Evolutionary conservation across 495 filamentous ascomycete genomes (phyloP).

Genomic region (Penicillium diatomitis): DNA sequence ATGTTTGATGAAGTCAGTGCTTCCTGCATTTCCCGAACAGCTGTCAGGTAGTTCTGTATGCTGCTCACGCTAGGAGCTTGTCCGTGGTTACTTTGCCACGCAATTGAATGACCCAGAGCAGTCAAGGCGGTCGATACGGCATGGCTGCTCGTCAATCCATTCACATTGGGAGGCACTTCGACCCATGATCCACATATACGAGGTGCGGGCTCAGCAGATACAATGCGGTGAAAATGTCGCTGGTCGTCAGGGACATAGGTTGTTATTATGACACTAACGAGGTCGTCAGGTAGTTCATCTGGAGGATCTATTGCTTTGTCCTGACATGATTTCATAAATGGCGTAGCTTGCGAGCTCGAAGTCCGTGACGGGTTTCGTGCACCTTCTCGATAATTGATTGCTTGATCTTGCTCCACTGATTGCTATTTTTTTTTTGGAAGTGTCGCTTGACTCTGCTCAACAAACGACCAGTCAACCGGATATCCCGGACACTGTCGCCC

Average conservation of each 20-base stretch:
- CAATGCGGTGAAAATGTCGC: background rate
- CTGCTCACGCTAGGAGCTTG: slow-evolving; percentile 3
- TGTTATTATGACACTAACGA: background rate
- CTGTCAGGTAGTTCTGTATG: slow-evolving; percentile 15
- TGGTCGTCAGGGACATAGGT: slow-evolving; percentile 5
- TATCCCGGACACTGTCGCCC: slow-evolving; percentile 13
- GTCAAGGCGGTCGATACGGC: slow-evolving; percentile 14
- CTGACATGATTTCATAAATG: too few species aligned
- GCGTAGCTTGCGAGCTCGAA: too few species aligned
- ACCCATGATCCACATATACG: slow-evolving; percentile 34
- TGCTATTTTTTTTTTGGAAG: background rate
- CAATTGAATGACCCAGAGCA: slow-evolving; percentile 20
- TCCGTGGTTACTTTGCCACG: slow-evolving; percentile 1
- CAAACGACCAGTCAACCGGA: slow-evolving; percentile 12
- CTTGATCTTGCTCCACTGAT: background rate
- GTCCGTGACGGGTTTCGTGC: too few species aligned
- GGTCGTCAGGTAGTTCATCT: too few species aligned
- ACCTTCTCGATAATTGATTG: too few species aligned
- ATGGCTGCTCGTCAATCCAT: background rate
- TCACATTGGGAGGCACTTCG: slow-evolving; percentile 23
- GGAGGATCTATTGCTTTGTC: too few species aligned
- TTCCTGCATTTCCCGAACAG: slow-evolving; percentile 16
- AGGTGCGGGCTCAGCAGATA: slow-evolving; percentile 1
- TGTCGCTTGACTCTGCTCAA: background rate
- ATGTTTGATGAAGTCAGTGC: slow-evolving; percentile 8